phyloP scores from a whole-genome alignment of 148 eudicot genomes.

The Spergularia bocconei region DNA sequence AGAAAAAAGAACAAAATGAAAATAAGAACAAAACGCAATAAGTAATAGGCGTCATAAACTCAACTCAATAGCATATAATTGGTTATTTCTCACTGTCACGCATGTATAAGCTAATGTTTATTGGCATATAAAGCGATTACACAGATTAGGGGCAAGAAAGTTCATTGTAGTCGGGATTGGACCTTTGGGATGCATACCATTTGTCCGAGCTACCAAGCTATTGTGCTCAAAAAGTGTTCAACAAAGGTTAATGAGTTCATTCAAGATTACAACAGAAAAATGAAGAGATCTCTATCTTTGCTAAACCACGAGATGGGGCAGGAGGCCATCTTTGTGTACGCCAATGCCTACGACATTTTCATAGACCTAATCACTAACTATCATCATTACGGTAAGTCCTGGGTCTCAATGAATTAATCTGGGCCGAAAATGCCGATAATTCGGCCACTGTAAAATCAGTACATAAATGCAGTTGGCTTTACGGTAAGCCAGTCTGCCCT shows the following conservation, averaged over 20 bases:
- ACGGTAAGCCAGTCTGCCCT: no score
- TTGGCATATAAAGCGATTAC: constrained; percentile 38
- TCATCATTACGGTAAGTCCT: constrained; percentile 45
- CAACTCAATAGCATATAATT: background rate
- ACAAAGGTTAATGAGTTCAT: constrained; percentile 38
- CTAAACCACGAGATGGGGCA: constrained; percentile 38
- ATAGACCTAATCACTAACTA: constrained; percentile 41
- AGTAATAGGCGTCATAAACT: background rate
- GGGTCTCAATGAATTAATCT: no score
- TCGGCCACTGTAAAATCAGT: no score
- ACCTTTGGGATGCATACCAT: constrained; percentile 70
- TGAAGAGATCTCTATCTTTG: constrained; percentile 25
- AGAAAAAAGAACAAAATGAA: background rate
- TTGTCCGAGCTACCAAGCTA: constrained; percentile 44
- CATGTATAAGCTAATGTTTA: background rate
- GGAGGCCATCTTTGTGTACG: constrained; percentile 46
- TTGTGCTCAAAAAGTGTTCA: constrained; percentile 36
- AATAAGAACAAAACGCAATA: background rate
- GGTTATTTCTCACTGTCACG: background rate
- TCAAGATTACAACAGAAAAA: constrained; percentile 45
- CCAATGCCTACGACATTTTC: constrained; percentile 47
- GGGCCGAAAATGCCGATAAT: no score
- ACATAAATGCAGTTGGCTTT: no score
- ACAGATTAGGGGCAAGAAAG: constrained; percentile 51
- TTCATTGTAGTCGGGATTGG: constrained; percentile 53